A percentile compares a stretch with the other conserved stretches of the same genome.
Conservation (phyloP, 805 yeast species). For the Cyberlindnera maritima region DNA sequence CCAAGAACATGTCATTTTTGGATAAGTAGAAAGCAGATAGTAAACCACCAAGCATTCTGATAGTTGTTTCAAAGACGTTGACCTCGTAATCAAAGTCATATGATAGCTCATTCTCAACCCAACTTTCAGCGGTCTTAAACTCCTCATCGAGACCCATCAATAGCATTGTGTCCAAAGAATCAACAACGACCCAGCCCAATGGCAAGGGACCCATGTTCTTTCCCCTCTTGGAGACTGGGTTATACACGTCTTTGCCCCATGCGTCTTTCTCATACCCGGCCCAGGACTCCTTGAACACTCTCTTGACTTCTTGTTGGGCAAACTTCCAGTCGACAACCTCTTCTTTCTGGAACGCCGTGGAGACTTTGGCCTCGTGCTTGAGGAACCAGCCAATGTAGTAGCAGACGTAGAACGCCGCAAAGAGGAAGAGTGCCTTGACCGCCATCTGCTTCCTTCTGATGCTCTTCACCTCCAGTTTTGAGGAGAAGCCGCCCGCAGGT, state of each 20-base stretch:
- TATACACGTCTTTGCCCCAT: slow-evolving; percentile 81
- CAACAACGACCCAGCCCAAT: slow-evolving; percentile 91
- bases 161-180: slow-evolving; percentile 77
- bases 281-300: slow-evolving; percentile 78
- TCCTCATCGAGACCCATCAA: slow-evolving; percentile 65
- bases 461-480: slow-evolving; percentile 11
- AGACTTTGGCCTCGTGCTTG: slow-evolving; percentile 15
- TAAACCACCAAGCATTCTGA: slow-evolving; percentile 92
- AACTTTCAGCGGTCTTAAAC: slow-evolving; percentile 58
- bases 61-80: slow-evolving; percentile 90
- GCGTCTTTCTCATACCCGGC: slow-evolving; percentile 68
- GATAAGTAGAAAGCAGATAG: slow-evolving; percentile 76
- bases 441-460: slow-evolving; percentile 33
- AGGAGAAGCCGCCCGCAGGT: slow-evolving; percentile 30
- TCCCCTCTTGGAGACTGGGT: slow-evolving; percentile 61
- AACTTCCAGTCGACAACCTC: slow-evolving; percentile 38
- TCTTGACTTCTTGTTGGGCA: slow-evolving; percentile 51
- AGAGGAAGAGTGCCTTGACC: slow-evolving; percentile 39
- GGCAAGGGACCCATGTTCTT: slow-evolving; percentile 79
- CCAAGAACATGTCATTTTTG: slow-evolving; percentile 65
- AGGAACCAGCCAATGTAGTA: slow-evolving; percentile 32
- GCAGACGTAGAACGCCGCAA: slow-evolving; percentile 40
- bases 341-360: slow-evolving; percentile 7
- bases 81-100: slow-evolving; percentile 74
- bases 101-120: slow-evolving; percentile 69